A percentile compares a stretch with the other conserved stretches of the same genome.
Conservation (phyloP, 345 rosid genomes). For the Eucalyptus tenuipes region DNA sequence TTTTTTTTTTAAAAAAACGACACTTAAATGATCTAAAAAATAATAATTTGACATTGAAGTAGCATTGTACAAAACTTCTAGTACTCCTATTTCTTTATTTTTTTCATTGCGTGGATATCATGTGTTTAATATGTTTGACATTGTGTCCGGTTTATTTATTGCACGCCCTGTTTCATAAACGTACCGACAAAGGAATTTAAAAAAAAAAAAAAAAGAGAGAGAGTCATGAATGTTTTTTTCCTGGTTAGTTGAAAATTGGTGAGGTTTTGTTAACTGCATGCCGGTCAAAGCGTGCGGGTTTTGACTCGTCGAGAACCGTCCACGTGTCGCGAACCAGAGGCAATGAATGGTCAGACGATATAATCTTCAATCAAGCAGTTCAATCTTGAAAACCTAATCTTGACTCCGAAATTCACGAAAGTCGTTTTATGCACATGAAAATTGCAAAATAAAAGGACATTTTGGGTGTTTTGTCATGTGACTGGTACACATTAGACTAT, state of each 20-base stretch:
- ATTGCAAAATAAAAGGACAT: not conserved
- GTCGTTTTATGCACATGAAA: not conserved
- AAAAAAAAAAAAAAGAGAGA: no score
- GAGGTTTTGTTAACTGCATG: not conserved
- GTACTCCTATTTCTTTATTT: no score
- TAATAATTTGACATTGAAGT: not conserved
- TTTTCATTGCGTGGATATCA: not conserved
- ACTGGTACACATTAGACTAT: not conserved
- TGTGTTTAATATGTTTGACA: not conserved
- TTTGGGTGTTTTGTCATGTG: not conserved
- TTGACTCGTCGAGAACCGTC: not conserved
- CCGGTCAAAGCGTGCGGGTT: not conserved
- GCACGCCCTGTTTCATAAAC: not conserved
- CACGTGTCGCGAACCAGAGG: not conserved
- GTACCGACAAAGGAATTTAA: not conserved
- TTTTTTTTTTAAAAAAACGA: accelerated
- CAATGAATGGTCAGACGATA: not conserved
- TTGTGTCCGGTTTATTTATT: not conserved
- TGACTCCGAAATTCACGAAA: not conserved
- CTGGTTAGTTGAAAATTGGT: not conserved
- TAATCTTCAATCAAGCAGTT: not conserved
- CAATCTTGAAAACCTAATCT: not conserved
- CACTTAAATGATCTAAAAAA: no score
- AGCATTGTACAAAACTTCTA: not conserved
- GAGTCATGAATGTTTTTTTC: not conserved